phyloP scores from a whole-genome alignment of 1,284 basidiomycete genomes.

The Violaceomyces palustris region DNA sequence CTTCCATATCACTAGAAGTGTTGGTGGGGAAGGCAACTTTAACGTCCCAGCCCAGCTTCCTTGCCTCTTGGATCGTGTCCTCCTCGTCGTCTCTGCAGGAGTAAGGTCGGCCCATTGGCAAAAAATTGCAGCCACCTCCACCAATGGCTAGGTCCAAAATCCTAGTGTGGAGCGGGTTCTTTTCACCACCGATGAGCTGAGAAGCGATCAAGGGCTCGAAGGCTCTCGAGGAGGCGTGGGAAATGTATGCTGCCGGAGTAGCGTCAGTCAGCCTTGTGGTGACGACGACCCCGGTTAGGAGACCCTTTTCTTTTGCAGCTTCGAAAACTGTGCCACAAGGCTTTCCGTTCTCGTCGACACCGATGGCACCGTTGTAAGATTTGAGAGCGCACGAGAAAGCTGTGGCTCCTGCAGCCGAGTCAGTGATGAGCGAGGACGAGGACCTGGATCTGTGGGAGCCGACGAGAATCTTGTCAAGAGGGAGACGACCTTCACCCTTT shows the following conservation, averaged over 20 bases:
- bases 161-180: slow-evolving; percentile 21
- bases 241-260: slow-evolving; percentile 53
- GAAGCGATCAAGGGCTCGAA: slow-evolving; percentile 30
- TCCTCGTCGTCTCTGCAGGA: slow-evolving; percentile 50
- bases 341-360: slow-evolving; percentile 33
- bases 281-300: slow-evolving; percentile 52
- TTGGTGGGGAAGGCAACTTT: slow-evolving; percentile 16
- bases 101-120: slow-evolving; percentile 36
- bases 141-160: slow-evolving; percentile 53
- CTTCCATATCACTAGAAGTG: slow-evolving; percentile 10
- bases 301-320: slow-evolving; percentile 51
- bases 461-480: slow-evolving; percentile 51
- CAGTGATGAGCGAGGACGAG: slow-evolving; percentile 51
- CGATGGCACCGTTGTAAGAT: slow-evolving; percentile 54
- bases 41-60: slow-evolving; percentile 34
- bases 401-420: slow-evolving; percentile 54
- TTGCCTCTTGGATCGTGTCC: slow-evolving; percentile 43
- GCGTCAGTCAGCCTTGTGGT: slow-evolving; percentile 47
- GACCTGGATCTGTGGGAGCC: slow-evolving; percentile 50
- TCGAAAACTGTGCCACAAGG: slow-evolving; percentile 54
- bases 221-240: slow-evolving; percentile 44
- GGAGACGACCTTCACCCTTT: slow-evolving; percentile 22
- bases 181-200: slow-evolving; percentile 17
- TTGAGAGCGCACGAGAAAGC: slow-evolving; percentile 52
- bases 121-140: slow-evolving; percentile 53